phyloP scores from a whole-genome alignment of 2,329 filamentous ascomycete genomes.

The Rhynchosporium graminicola region DNA sequence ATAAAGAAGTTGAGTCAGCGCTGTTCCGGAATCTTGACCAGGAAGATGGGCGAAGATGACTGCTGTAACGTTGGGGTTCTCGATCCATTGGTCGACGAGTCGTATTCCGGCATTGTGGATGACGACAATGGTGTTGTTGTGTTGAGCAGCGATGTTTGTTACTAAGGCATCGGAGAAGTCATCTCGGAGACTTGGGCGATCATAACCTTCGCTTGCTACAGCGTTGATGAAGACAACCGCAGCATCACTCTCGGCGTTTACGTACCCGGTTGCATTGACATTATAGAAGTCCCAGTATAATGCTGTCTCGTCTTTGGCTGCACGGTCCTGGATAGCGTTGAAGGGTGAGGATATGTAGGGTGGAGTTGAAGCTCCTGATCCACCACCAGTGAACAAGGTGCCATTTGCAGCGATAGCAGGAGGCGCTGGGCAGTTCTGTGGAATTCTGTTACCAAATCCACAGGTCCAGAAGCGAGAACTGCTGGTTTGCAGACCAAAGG shows the following conservation, averaged over 20 bases:
- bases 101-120: constrained; percentile 62
- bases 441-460: constrained; percentile 1
- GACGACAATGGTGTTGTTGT: constrained; percentile 65
- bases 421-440: neutral
- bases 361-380: constrained; percentile 51
- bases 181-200: constrained; percentile 60
- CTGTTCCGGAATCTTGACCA: constrained; percentile 61
- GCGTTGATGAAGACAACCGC: constrained; percentile 69
- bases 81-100: constrained; percentile 59
- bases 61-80: constrained; percentile 59
- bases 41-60: constrained; percentile 61
- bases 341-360: constrained; percentile 54
- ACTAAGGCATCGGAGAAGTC: constrained; percentile 58
- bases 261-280: constrained; percentile 44
- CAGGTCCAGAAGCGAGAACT: constrained; percentile 5
- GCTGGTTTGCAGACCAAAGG: constrained; percentile 8
- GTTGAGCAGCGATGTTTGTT: constrained; percentile 51
- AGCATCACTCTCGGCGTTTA: constrained; percentile 56
- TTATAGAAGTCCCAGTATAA: constrained; percentile 60
- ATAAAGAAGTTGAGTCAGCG: constrained; percentile 63
- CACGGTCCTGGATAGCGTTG: constrained; percentile 54
- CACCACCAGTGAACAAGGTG: constrained; percentile 35
- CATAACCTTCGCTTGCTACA: constrained; percentile 71
- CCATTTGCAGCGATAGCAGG: constrained; percentile 1
- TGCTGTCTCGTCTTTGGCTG: constrained; percentile 56